Evolutionary conservation across 2,329 filamentous ascomycete genomes (phyloP).

Genomic region (Paraphoma sp.): DNA sequence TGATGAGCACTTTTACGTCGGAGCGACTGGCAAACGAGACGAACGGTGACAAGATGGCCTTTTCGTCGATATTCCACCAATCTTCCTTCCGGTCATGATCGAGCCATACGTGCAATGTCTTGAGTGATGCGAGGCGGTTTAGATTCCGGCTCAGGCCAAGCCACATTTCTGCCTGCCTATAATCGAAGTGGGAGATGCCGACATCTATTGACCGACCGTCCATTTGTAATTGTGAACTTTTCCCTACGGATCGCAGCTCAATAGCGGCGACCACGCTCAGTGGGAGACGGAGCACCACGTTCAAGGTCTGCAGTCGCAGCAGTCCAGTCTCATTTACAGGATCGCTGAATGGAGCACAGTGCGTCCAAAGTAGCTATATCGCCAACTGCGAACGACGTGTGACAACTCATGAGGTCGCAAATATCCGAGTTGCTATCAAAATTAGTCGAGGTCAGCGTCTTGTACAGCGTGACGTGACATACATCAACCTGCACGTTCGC

Average conservation of each 20-base stretch:
- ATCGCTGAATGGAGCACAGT: background rate
- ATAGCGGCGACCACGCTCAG: background rate
- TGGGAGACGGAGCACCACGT: background rate
- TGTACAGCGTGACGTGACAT: background rate
- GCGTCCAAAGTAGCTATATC: background rate
- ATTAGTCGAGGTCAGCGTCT: background rate
- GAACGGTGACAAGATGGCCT: background rate
- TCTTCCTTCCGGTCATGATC: background rate
- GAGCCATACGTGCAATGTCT: background rate
- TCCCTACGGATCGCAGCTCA: background rate
- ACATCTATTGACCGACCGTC: background rate
- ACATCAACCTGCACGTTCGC: background rate
- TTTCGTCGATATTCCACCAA: background rate
- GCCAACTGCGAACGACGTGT: background rate
- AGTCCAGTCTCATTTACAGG: background rate
- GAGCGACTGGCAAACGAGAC: background rate
- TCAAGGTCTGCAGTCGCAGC: background rate
- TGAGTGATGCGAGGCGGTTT: background rate
- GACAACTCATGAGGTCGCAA: background rate
- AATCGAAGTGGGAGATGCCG: background rate
- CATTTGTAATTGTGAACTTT: background rate
- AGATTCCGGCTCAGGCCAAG: background rate
- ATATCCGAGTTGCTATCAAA: background rate
- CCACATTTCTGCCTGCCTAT: background rate
- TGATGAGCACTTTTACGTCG: background rate